These are phyloP conservation scores for Vanrija humicola DNA, from an alignment of 1,284 basidiomycete genomes.

Conservation along the genomic window DNA sequence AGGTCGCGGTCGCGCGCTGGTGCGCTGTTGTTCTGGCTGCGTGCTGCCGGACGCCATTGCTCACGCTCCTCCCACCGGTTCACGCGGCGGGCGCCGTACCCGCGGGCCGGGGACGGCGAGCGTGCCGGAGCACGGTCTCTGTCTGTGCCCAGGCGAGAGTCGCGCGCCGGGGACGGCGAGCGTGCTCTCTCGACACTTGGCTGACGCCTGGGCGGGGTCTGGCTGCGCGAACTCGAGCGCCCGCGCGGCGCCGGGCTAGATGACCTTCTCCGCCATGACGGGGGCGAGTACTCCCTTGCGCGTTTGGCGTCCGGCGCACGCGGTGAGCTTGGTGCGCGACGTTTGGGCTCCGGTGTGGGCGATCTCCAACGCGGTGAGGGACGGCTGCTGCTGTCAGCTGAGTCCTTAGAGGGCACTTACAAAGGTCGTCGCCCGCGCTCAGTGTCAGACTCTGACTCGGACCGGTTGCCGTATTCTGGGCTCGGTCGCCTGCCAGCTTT, in stretches of 20 bases:
- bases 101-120: slow-evolving; percentile 6
- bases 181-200: not conserved
- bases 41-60: not conserved
- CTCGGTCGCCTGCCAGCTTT: not conserved
- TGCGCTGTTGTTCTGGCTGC: slow-evolving; percentile 1
- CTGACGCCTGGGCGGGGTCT: not conserved
- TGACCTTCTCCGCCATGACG: not conserved
- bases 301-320: slow-evolving; percentile 7
- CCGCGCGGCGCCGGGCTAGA: not conserved
- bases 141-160: too few relatives aligned
- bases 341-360: slow-evolving; percentile 3
- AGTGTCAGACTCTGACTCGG: slow-evolving; percentile 3
- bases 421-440: not conserved
- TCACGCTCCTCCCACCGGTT: slow-evolving; percentile 7
- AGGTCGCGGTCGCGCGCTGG: slow-evolving; percentile 3
- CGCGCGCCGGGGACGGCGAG: not conserved
- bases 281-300: slow-evolving; percentile 5
- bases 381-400: not conserved
- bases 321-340: slow-evolving; percentile 5
- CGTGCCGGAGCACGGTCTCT: slow-evolving; percentile 19
- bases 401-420: not conserved
- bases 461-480: not conserved
- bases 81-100: not conserved
- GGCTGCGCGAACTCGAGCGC: not conserved
- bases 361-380: slow-evolving; percentile 4